Base-by-base conservation (phyloP, 2,329 filamentous ascomycete species). In the Ophiostoma australiae region DNA sequence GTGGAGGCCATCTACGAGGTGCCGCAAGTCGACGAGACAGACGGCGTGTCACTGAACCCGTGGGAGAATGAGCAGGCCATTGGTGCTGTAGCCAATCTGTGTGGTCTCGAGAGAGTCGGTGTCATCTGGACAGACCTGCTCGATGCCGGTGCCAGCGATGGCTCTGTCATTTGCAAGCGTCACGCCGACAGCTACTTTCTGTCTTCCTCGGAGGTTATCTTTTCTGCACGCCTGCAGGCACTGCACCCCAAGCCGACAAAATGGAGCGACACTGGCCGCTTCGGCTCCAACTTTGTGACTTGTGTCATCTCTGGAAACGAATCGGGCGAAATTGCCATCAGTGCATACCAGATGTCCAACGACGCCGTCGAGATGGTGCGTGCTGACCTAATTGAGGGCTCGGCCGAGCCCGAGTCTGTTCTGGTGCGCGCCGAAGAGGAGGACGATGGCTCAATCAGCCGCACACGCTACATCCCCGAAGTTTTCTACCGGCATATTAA, bases 1-100 rank as follows among this genome's bases (percentile, higher is more conserved):
- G 94, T 99, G 0, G 94, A 99, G 81, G 94, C 94, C 58, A 97
- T 99, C 74, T 99, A 97, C 76, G 95, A 99, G 78, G 92, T 94
- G 4, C 95, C 95, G 2, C 95, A 99, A 78, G 83, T 94, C 48
- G 90, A 94, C 75, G 95, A 99, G 80, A 78, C 90, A 17, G 95
- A 99, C 77, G 95, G 95, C 1, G 87, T 98, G 67, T 94, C 93
- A 0, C 82, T 97, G 71, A 89, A 89, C 69, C 86, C 92, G 0
- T 98, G 94, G 92, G 88, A 91, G 41, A 92, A 93, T 72, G 93
- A 97, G 80, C 85, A 89, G 72, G 90, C 92, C 8, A 84, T 98
- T 39, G 91, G 97, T 72, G 87, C 91, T 70, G 84, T 97, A 7
- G 95, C 95, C 35, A 87, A 85, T 73, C 81, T 92, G 69, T 98